Conservation (phyloP, 345 rosid species). For the Citrus sp. region DNA sequence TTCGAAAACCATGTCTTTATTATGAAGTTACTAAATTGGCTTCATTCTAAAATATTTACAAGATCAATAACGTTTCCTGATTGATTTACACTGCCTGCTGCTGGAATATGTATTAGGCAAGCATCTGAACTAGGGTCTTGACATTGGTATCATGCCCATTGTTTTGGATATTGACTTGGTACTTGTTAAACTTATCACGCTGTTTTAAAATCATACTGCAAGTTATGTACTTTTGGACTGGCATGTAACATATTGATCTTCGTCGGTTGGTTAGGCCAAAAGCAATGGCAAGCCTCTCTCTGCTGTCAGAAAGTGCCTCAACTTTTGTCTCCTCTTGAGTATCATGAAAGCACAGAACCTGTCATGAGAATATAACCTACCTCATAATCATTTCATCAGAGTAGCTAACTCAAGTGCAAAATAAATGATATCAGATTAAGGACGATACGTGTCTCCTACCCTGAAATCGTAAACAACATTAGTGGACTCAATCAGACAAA, state of each 20-base stretch:
- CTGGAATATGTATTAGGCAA: slow-evolving; percentile 27
- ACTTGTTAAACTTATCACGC: too few species aligned
- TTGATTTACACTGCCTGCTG: neutral
- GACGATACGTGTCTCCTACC: neutral
- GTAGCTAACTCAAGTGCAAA: neutral
- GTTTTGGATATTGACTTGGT: slow-evolving; percentile 28
- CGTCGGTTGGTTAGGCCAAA: neutral
- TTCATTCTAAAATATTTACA: neutral
- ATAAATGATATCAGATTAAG: neutral
- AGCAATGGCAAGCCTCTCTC: slow-evolving; percentile 8
- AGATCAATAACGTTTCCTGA: neutral
- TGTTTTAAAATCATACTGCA: too few species aligned
- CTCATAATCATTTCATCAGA: neutral
- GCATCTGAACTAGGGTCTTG: slow-evolving; percentile 50
- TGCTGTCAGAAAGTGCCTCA: neutral
- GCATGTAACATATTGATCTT: too few species aligned
- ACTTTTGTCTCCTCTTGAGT: neutral
- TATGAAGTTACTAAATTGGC: neutral
- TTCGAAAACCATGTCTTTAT: neutral
- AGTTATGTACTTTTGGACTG: too few species aligned
- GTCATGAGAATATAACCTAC: neutral
- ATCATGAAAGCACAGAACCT: slow-evolving; percentile 2
- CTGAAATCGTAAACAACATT: neutral
- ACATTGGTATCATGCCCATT: slow-evolving; percentile 40
- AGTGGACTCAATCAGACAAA: neutral